Evolutionary conservation across 257 asterid genomes (phyloP).

Genomic region (Rauvolfia tetraphylla): DNA sequence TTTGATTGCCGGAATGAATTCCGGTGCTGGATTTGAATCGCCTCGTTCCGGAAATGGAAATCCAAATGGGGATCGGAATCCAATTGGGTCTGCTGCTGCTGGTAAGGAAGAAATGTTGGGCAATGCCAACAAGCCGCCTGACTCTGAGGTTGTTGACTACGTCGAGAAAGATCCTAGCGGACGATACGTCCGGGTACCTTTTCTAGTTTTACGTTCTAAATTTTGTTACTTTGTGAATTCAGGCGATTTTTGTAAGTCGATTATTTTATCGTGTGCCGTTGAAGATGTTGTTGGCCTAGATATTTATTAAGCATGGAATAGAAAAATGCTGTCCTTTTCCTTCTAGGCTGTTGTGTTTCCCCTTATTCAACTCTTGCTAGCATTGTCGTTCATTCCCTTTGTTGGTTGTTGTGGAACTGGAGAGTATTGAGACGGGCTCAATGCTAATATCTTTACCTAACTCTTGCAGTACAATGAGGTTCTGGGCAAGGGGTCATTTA

Average conservation of each 20-base stretch:
- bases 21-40: constrained; percentile 28
- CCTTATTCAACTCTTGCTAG: not conserved
- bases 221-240: not conserved
- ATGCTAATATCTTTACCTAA: not conserved
- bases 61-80: constrained; percentile 21
- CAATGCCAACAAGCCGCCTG: constrained; percentile 21
- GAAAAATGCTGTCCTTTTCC: too few species aligned
- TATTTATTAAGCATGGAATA: not conserved
- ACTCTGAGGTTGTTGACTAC: constrained; percentile 36
- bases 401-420: not conserved
- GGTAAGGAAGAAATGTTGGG: constrained; percentile 15
- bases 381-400: not conserved
- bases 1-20: constrained; percentile 37
- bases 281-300: not conserved
- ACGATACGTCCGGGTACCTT: constrained; percentile 64
- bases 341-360: not conserved
- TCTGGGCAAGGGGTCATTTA: constrained; percentile 83
- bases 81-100: constrained; percentile 19
- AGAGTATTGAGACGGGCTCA: not conserved
- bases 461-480: constrained; percentile 60
- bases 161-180: constrained; percentile 57
- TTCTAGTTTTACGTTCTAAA: not conserved
- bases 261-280: not conserved
- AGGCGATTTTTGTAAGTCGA: not conserved
- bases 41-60: constrained; percentile 22